Evolutionary conservation across 345 rosid species (phyloP), one percentile per base, ranked within the genome.

Genomic region (Triadica sebifera): DNA sequence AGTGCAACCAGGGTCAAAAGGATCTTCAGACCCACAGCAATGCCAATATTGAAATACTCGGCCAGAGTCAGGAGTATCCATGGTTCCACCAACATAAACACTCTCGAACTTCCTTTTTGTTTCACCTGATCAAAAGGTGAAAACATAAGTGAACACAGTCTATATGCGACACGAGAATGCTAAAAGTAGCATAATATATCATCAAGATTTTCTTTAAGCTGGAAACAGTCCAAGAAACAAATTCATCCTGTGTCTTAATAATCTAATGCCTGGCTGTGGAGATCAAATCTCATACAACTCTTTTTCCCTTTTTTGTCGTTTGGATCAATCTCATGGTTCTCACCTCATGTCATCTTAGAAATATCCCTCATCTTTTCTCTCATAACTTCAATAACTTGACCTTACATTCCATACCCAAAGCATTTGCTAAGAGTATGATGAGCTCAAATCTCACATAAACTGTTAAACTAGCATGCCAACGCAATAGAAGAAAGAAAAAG

Each of bases 101-200:
- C 97, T 89, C 85, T 92, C 97, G 49, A 94, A 92, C 76, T 94
- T 94, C 84, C 97, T 92, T 89, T 82, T 90, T 29, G 96, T 94
- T 83, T 94, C 98, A n/a, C 96, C 97, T 94, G 71, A 22, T 8
- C 29, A 61, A 73, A 38, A 16, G 45, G 22, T 45, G 11, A 61
- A 29, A 37, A 29, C 43, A 56, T 49, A 13, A 74, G 53, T 47
- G 65, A 74, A 20, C 20, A 65, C 5, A 12, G n/a, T 60, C 51
- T 13, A 4, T 24, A 56, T 22, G 0, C 6, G 6, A 22, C 13
- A 13, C 64, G 25, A 57, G 17, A 39, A 37, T 11, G 47, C 5
- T 1, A 20, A 34, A 64, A 6, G 6, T 56, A 41, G 57, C 29
- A 17, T 5, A 41, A 56, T n/a, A 17, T 8, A n/a, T n/a, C 50